Percentiles rank a stretch among this genome's conserved stretches.
phyloP scores from a whole-genome alignment of 345 rosid genomes.

The Hirschfeldia incana region DNA sequence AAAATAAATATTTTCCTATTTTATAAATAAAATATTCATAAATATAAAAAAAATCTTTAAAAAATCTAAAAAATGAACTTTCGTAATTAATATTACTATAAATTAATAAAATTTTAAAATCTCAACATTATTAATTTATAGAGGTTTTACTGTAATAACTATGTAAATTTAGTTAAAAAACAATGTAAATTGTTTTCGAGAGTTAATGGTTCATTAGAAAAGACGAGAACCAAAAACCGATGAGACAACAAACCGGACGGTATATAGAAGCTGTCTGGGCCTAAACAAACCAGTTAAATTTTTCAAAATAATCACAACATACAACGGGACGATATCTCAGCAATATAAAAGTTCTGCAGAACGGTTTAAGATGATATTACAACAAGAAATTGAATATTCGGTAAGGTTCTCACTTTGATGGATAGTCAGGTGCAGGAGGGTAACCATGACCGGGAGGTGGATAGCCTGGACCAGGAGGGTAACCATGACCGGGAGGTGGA shows the following conservation, averaged over 20 bases:
- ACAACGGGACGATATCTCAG: background rate
- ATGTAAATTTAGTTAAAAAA: no score
- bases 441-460: background rate
- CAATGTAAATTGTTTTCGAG: no score
- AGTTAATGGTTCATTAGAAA: no score
- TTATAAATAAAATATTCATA: no score
- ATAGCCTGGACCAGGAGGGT: background rate
- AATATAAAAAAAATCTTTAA: no score
- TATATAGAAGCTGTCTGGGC: background rate
- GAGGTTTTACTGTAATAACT: no score
- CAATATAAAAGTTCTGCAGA: background rate
- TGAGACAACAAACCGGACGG: slow-evolving; percentile 18
- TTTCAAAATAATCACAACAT: slow-evolving; percentile 12
- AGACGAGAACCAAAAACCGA: background rate
- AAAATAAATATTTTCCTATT: no score
- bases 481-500: slow-evolving; percentile 1
- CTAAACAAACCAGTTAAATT: background rate
- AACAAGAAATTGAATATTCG: background rate
- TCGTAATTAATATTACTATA: no score
- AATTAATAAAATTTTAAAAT: no score
- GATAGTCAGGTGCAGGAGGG: slow-evolving; percentile 1
- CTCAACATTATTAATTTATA: no score
- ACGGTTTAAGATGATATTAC: background rate
- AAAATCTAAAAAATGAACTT: no score
- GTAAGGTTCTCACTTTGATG: slow-evolving; percentile 22